Evolutionary conservation across 192 early-diverging fungal genomes (phyloP).

Genomic region (Dissophora ornata): DNA sequence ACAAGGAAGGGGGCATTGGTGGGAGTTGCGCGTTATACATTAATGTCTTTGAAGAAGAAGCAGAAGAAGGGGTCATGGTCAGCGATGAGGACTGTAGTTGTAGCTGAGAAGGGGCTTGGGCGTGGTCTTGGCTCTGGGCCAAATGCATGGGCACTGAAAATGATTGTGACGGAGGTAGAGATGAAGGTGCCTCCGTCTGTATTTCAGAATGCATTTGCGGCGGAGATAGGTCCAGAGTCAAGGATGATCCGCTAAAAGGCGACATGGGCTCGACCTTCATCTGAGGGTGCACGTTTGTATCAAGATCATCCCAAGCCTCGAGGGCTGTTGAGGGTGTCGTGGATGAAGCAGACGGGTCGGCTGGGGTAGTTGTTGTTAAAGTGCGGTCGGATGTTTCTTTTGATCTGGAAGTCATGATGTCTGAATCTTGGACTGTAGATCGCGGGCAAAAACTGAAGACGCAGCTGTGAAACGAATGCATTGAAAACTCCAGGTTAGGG

Average conservation of each 20-base stretch:
- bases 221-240: neutral
- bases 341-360: neutral
- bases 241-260: constrained; percentile 8
- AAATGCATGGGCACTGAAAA: too few species aligned
- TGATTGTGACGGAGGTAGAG: too few species aligned
- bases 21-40: constrained; percentile 23
- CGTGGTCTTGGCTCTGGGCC: neutral
- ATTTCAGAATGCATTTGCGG: constrained; percentile 3
- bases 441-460: too few species aligned
- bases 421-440: neutral
- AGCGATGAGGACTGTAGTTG: neutral
- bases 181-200: neutral
- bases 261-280: constrained; percentile 38
- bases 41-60: constrained; percentile 4
- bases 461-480: too few species aligned
- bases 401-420: neutral
- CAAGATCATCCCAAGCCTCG: constrained; percentile 25
- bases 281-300: neutral
- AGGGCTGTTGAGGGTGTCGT: neutral
- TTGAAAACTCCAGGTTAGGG: too few species aligned
- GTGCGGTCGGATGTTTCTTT: neutral
- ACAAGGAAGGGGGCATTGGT: constrained; percentile 7
- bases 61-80: neutral
- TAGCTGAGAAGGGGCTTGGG: too few species aligned
- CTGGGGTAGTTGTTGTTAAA: neutral